Evolutionary conservation across 176 grass and related monocot species (phyloP), one percentile per base, ranked within the genome.

Genomic region (Avena eriantha): DNA sequence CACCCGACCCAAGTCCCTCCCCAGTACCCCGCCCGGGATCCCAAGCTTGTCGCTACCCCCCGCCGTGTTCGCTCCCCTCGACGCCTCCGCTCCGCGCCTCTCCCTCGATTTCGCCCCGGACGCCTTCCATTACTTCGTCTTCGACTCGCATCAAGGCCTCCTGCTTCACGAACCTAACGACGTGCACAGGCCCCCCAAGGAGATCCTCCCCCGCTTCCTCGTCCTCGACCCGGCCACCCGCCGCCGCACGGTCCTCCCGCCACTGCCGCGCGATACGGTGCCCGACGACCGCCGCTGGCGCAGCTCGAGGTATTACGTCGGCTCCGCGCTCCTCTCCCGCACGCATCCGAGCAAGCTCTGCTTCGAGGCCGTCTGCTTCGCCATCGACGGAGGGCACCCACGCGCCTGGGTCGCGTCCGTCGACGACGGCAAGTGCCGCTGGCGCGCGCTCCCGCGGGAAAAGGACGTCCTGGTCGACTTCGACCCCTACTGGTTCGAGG

Each of bases 101-200:
- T 53, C 33, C 57, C 59, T 82, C 86, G 18, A 19, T n/a, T 74
- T 74, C 45, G 71, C 22, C 47, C 71, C 71, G n/a, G 71, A 50
- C n/a, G 69, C 80, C 33, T 73, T 8, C 21, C 56, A 39, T 8
- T 80, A 46, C 46, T 22, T 66, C 4, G 43, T 88, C 78, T 64
- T 12, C 71, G 86, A 88, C 58, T 53, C 23, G 2, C 79, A 69
- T 36, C 80, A 69, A 39, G 79, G 84, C 26, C 24, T 88, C 26
- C 73, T 88, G 1, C 26, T 88, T 26, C 26, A 69, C 50, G 71
- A 53, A 5, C 50, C 50, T 3, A 53, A 15, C 50, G 50, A 19
- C 39, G 39, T 41, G 39, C 39, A 41, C 39, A 41, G 39, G 39
- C 39, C 39, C 29, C 29, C 63, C 63, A 66, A 66, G 63, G 2